Conservation (phyloP, 352 stramenopile genomes). For the Phytophthora multivora region DNA sequence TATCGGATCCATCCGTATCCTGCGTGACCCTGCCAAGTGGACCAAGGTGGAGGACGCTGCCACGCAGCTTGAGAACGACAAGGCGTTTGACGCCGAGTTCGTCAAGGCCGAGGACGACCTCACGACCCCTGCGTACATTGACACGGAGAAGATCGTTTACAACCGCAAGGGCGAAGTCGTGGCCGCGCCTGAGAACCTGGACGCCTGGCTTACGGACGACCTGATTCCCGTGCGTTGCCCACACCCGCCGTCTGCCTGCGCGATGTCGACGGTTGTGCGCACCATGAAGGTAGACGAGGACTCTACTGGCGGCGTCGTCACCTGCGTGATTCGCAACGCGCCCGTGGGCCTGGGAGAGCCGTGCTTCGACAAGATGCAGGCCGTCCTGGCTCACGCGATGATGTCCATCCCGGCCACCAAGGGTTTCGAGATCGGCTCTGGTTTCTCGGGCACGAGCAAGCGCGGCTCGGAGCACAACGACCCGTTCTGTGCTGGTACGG, state of each 20-base stretch:
- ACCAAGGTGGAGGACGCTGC: constrained; percentile 40
- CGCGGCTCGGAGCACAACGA: constrained; percentile 99
- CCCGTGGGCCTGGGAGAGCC: constrained; percentile 96
- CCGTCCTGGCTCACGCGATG: constrained; percentile 98
- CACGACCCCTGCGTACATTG: constrained; percentile 88
- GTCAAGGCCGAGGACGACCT: constrained; percentile 61
- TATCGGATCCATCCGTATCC: constrained; percentile 81
- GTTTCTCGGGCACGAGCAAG: constrained; percentile 96
- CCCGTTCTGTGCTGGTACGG: constrained; percentile 88
- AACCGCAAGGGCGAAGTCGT: constrained; percentile 80
- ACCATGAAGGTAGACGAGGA: constrained; percentile 90
- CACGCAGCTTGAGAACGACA: constrained; percentile 68
- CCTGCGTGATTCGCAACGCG: constrained; percentile 96
- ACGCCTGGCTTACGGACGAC: constrained; percentile 81
- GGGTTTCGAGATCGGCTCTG: constrained; percentile 97
- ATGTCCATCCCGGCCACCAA: constrained; percentile 99
- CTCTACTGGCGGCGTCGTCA: constrained; percentile 95
- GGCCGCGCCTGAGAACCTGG: constrained; percentile 51
- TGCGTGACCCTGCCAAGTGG: constrained; percentile 76
- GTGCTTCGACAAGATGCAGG: constrained; percentile 99
- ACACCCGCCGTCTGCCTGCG: constrained; percentile 90
- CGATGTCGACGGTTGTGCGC: constrained; percentile 96
- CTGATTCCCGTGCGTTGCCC: constrained; percentile 94
- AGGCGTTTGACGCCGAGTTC: constrained; percentile 76
- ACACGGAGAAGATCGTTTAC: constrained; percentile 92